A percentile compares a stretch with the other conserved stretches of the same genome.
Evolutionary conservation across 192 early-diverging fungal genomes (phyloP).

Genomic region (Backusella westeae): DNA sequence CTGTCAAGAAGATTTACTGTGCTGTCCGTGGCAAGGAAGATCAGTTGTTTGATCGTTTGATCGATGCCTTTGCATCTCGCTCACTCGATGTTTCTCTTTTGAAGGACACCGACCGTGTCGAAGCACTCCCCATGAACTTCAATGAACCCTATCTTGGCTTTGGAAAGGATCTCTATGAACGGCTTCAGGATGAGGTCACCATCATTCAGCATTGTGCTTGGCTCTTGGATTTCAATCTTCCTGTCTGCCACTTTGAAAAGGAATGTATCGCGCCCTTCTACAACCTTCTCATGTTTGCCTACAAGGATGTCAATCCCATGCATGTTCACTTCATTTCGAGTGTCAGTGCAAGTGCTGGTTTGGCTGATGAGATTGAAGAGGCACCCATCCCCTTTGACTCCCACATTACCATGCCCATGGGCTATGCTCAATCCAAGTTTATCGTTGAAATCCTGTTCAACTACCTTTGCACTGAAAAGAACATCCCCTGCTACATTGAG

Average conservation of each 20-base stretch:
- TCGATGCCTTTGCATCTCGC: constrained; percentile 19
- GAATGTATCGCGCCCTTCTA: constrained; percentile 28
- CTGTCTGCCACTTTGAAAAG: constrained; percentile 30
- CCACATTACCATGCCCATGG: constrained; percentile 27
- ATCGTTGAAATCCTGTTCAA: constrained; percentile 26
- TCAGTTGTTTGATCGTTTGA: constrained; percentile 5
- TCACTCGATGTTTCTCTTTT: constrained; percentile 13
- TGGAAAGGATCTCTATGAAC: constrained; percentile 11
- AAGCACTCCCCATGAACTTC: constrained; percentile 24
- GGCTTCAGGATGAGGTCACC: constrained; percentile 25
- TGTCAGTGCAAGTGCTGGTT: constrained; percentile 24
- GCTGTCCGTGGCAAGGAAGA: constrained; percentile 27
- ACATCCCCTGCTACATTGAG: constrained; percentile 19
- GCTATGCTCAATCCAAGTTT: constrained; percentile 35
- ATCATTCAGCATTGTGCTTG: constrained; percentile 32
- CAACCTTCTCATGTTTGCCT: constrained; percentile 25
- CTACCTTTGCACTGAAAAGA: constrained; percentile 21
- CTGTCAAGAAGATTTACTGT: constrained; percentile 28
- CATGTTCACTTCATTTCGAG: constrained; percentile 32
- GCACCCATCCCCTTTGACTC: constrained; percentile 15
- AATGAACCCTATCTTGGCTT: constrained; percentile 27
- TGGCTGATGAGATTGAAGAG: constrained; percentile 8
- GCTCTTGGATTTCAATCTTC: constrained; percentile 36
- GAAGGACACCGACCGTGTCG: background rate
- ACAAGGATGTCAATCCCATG: constrained; percentile 14